Percentiles rank a stretch among this genome's conserved stretches.
phyloP scores from a whole-genome alignment of 352 stramenopile species.

The Globisporangium mamillatum region DNA sequence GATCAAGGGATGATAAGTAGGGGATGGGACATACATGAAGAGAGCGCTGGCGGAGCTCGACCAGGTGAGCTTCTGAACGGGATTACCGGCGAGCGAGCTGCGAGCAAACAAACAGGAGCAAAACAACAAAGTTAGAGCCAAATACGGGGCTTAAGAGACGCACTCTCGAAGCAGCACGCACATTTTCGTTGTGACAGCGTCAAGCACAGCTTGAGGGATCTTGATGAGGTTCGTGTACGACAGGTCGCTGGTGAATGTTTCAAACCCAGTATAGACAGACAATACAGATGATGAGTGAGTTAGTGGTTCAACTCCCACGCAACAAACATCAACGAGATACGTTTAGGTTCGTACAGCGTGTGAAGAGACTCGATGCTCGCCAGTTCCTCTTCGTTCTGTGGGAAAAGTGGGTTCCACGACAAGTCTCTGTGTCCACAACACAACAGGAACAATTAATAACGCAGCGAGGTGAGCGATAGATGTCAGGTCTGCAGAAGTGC shows the following conservation, averaged over 20 bases:
- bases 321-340: neutral
- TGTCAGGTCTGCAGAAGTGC: neutral
- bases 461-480: neutral
- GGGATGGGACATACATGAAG: conserved; percentile 5
- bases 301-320: neutral
- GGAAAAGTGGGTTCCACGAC: conserved; percentile 11
- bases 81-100: conserved; percentile 7
- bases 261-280: neutral
- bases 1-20: neutral
- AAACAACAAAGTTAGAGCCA: neutral
- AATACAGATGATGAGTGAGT: neutral
- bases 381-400: neutral
- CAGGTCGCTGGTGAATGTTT: conserved; percentile 2
- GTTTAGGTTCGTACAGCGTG: neutral
- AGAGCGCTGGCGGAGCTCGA: conserved; percentile 6
- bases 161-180: neutral
- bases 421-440: neutral
- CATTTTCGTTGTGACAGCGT: neutral
- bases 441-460: neutral
- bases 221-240: conserved; percentile 10
- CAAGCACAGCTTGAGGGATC: conserved; percentile 4
- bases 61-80: conserved; percentile 2
- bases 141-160: neutral
- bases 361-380: conserved; percentile 3
- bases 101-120: neutral